phyloP scores from a whole-genome alignment of 805 yeast species.

The Priceomyces castillae region DNA sequence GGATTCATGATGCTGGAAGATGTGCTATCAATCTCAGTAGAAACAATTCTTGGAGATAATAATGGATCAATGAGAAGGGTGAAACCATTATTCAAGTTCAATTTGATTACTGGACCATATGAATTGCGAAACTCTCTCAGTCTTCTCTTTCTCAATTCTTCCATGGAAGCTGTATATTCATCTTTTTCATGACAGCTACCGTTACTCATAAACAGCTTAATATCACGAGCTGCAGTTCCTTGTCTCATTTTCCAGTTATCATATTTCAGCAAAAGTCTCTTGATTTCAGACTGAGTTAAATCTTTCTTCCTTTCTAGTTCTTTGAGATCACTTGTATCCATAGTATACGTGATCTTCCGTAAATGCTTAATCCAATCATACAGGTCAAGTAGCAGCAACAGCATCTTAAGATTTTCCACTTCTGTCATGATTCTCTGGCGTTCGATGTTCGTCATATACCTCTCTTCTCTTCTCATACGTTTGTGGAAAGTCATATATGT shows the following conservation, averaged over 20 bases:
- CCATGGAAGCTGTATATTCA: constrained; percentile 25
- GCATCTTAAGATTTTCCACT: constrained; percentile 51
- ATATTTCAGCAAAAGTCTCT: constrained; percentile 34
- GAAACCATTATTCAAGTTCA: constrained; percentile 37
- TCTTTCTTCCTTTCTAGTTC: constrained; percentile 54
- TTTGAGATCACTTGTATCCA: constrained; percentile 42
- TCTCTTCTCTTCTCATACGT: constrained; percentile 63
- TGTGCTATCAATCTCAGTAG: not conserved
- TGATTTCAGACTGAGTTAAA: constrained; percentile 50
- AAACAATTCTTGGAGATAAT: constrained; percentile 21
- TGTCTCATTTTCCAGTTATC: constrained; percentile 37
- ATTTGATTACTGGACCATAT: constrained; percentile 36
- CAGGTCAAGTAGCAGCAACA: constrained; percentile 36
- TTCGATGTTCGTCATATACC: constrained; percentile 55
- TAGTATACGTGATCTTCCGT: constrained; percentile 48
- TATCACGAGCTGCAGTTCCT: constrained; percentile 22
- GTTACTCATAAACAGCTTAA: constrained; percentile 8
- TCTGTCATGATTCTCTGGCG: constrained; percentile 52
- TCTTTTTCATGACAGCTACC: constrained; percentile 18
- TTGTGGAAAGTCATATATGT: constrained; percentile 49
- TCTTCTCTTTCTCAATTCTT: constrained; percentile 22
- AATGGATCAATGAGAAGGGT: constrained; percentile 41
- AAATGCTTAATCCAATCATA: constrained; percentile 49
- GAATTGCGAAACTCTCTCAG: constrained; percentile 18
- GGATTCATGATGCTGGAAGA: not conserved